Evolutionary conservation across 2,329 filamentous ascomycete genomes (phyloP).

Genomic region (Fusarium sublunatum): DNA sequence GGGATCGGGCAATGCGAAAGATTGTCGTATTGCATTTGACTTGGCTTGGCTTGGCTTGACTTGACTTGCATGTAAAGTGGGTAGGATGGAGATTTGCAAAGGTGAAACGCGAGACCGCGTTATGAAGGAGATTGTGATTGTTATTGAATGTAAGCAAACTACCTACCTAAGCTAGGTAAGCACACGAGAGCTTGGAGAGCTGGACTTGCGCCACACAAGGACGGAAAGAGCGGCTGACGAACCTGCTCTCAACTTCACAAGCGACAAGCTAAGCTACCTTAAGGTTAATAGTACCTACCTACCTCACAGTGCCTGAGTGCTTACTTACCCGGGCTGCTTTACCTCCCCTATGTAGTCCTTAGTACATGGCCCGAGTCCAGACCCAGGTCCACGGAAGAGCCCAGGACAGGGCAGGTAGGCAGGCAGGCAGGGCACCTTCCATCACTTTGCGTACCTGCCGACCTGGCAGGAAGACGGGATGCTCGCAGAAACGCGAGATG

Average conservation of each 20-base stretch:
- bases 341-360: not conserved
- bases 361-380: conserved; percentile 5
- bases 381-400: not conserved
- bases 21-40: conserved; percentile 1
- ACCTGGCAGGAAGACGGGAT: not conserved
- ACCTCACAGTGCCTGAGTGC: too few species aligned
- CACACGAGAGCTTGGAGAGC: not conserved
- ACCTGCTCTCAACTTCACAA: conserved; percentile 13
- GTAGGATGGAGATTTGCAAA: conserved; percentile 27
- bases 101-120: conserved; percentile 21
- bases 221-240: conserved; percentile 30
- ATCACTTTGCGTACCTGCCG: not conserved
- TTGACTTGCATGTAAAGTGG: conserved; percentile 6
- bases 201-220: conserved; percentile 14
- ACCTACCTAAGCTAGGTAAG: not conserved
- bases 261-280: not conserved
- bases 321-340: too few species aligned
- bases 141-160: not conserved
- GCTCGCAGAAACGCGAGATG: conserved; percentile 5
- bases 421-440: not conserved
- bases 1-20: not conserved
- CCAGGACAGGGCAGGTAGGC: conserved; percentile 5
- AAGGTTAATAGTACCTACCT: conserved; percentile 1
- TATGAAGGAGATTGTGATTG: conserved; percentile 6
- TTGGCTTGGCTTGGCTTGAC: not conserved